A percentile compares a stretch with the other conserved stretches of the same genome.
These are phyloP conservation scores for Aspergillus fischeri DNA, from an alignment of 2,329 filamentous ascomycete genomes.

Conservation along the genomic window DNA sequence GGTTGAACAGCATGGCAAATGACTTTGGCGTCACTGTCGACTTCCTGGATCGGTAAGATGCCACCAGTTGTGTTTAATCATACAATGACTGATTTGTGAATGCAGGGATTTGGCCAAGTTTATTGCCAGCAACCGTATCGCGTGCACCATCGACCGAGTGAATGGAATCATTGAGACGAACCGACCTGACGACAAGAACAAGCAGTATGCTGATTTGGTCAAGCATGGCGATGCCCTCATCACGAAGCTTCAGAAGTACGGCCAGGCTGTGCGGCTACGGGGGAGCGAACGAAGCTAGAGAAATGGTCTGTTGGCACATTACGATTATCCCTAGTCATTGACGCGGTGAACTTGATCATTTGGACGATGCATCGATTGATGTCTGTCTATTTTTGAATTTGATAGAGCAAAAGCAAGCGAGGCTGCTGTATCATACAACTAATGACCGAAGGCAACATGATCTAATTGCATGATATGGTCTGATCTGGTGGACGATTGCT, in stretches of 20 bases:
- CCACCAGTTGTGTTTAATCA: not conserved
- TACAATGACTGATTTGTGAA: conserved; percentile 14
- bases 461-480: not conserved
- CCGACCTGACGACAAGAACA: conserved; percentile 97
- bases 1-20: conserved; percentile 93
- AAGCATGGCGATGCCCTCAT: conserved; percentile 97
- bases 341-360: not conserved
- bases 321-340: not conserved
- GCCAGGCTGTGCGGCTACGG: conserved; percentile 87
- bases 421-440: conserved; percentile 23
- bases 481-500: not conserved
- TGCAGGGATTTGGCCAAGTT: conserved; percentile 88
- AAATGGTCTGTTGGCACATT: not conserved
- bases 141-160: conserved; percentile 96
- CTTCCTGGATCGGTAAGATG: conserved; percentile 80
- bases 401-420: conserved; percentile 19
- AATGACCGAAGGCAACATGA: conserved; percentile 15
- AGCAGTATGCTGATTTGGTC: conserved; percentile 97
- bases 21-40: conserved; percentile 97
- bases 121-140: conserved; percentile 88
- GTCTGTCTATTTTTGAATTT: conserved; percentile 1
- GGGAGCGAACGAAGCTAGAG: conserved; percentile 82
- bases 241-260: conserved; percentile 99
- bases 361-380: not conserved
- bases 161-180: conserved; percentile 98